Percentiles rank a stretch among this genome's conserved stretches.
phyloP scores from a whole-genome alignment of 2,329 filamentous ascomycete genomes.

The Verticillium nonalfalfae region DNA sequence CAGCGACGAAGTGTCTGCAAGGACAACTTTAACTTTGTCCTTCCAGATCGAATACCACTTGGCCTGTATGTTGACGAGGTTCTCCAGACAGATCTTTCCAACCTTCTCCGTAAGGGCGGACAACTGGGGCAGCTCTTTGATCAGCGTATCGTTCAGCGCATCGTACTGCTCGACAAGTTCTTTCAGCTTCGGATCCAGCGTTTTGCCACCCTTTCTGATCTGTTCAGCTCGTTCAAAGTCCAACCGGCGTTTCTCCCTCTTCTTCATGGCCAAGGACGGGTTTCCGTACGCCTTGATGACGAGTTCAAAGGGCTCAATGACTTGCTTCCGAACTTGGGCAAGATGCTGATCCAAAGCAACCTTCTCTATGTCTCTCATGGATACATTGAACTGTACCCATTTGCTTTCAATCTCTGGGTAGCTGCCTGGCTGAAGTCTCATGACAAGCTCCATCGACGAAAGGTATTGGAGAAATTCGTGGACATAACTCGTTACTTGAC shows the following conservation, averaged over 20 bases:
- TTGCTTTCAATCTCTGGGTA: slow-evolving; percentile 87
- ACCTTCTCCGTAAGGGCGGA: slow-evolving; percentile 76
- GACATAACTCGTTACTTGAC: slow-evolving; percentile 74
- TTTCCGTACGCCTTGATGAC: slow-evolving; percentile 76
- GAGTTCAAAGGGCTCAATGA: slow-evolving; percentile 77
- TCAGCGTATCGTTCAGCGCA: slow-evolving; percentile 86
- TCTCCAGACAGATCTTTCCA: slow-evolving; percentile 70
- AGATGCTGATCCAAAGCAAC: slow-evolving; percentile 78
- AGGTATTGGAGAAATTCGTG: slow-evolving; percentile 76
- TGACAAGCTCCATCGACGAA: slow-evolving; percentile 75
- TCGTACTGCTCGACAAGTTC: slow-evolving; percentile 86
- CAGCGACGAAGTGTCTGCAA: slow-evolving; percentile 58
- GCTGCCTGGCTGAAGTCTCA: slow-evolving; percentile 63
- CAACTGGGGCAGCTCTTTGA: slow-evolving; percentile 82
- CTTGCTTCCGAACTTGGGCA: slow-evolving; percentile 66
- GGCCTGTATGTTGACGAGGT: slow-evolving; percentile 78
- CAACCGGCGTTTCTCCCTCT: slow-evolving; percentile 84
- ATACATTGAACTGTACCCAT: slow-evolving; percentile 86
- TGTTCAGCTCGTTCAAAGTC: slow-evolving; percentile 81
- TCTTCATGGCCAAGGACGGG: slow-evolving; percentile 85
- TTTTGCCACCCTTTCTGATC: slow-evolving; percentile 74
- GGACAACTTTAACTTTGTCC: slow-evolving; percentile 70
- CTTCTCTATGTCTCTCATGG: slow-evolving; percentile 78
- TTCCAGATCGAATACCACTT: slow-evolving; percentile 80
- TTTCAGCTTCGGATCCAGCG: slow-evolving; percentile 75